phyloP scores from a whole-genome alignment of 768 basidiomycete genomes.

The Leucogyrophana mollusca region DNA sequence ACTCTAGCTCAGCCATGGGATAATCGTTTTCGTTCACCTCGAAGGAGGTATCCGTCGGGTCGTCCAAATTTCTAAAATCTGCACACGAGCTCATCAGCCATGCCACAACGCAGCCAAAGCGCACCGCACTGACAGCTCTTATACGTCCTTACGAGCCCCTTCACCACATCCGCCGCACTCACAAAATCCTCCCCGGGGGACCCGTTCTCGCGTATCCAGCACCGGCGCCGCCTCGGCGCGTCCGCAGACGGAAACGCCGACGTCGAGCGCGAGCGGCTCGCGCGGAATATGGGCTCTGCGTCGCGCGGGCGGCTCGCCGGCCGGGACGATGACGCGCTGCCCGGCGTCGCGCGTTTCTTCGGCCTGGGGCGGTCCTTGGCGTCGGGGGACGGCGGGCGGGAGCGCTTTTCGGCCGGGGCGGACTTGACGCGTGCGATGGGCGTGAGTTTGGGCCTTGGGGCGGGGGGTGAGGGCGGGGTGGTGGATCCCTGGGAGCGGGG shows the following conservation, averaged over 20 bases:
- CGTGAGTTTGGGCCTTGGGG: slow-evolving; percentile 14
- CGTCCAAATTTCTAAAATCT: slow-evolving; percentile 73
- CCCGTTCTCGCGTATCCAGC: slow-evolving; percentile 56
- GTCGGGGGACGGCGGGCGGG: slow-evolving; percentile 18
- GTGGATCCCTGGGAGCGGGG: slow-evolving; percentile 14
- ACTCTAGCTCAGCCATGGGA: slow-evolving; percentile 74
- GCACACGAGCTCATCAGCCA: slow-evolving; percentile 3
- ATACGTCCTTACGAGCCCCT: slow-evolving; percentile 61
- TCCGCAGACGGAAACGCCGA: slow-evolving; percentile 46
- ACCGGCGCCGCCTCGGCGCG: slow-evolving; percentile 36
- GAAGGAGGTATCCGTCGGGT: slow-evolving; percentile 63
- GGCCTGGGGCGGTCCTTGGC: slow-evolving; percentile 1
- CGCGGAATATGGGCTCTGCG: slow-evolving; percentile 53
- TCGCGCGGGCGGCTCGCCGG: slow-evolving; percentile 43
- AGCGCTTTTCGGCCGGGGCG: slow-evolving; percentile 15
- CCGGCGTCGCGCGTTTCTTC: slow-evolving; percentile 19
- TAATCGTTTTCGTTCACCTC: slow-evolving; percentile 58
- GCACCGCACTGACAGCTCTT: slow-evolving; percentile 55
- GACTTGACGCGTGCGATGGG: slow-evolving; percentile 13
- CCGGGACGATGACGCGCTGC: slow-evolving; percentile 33
- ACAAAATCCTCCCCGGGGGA: slow-evolving; percentile 49
- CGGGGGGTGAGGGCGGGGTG: slow-evolving; percentile 13
- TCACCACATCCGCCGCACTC: slow-evolving; percentile 67
- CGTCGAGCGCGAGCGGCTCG: slow-evolving; percentile 63
- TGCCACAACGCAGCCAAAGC: background rate